Evolutionary conservation across 306 rosid species (phyloP).

Genomic region (Rosa multiflora): DNA sequence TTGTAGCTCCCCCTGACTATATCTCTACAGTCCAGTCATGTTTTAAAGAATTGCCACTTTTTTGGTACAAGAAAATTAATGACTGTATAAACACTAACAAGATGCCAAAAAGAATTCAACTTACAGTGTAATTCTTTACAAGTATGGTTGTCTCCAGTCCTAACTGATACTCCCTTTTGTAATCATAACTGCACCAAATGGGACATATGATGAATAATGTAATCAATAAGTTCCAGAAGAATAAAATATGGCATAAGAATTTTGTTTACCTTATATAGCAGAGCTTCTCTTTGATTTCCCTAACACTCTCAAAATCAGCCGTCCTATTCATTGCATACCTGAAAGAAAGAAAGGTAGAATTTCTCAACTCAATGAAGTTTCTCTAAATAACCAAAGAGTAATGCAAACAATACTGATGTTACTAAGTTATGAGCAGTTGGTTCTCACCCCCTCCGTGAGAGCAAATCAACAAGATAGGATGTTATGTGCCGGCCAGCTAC

Average conservation of each 20-base stretch:
- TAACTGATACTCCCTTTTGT: slow-evolving; percentile 97
- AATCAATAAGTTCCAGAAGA: slow-evolving; percentile 19
- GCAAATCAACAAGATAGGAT: slow-evolving; percentile 94
- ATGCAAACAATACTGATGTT: slow-evolving; percentile 20
- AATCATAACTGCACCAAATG: slow-evolving; percentile 74
- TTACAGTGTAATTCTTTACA: slow-evolving; percentile 89
- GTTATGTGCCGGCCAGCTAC: slow-evolving; percentile 99
- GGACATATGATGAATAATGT: slow-evolving; percentile 23
- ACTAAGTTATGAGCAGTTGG: slow-evolving; percentile 21
- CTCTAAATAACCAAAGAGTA: slow-evolving; percentile 13
- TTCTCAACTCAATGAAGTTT: slow-evolving; percentile 26
- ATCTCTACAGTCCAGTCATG: slow-evolving; percentile 23
- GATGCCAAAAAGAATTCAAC: slow-evolving; percentile 32
- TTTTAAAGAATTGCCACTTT: slow-evolving; percentile 16
- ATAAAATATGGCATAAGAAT: slow-evolving; percentile 18
- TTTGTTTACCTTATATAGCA: slow-evolving; percentile 81
- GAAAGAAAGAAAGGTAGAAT: slow-evolving; percentile 32
- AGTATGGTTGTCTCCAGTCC: slow-evolving; percentile 99
- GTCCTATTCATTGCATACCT: slow-evolving; percentile 93
- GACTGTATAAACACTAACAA: slow-evolving; percentile 18
- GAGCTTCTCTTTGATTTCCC: slow-evolving; percentile 97
- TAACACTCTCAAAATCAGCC: slow-evolving; percentile 96
- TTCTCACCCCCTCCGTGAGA: slow-evolving; percentile 96
- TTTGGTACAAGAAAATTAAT: neutral
- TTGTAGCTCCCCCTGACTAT: neutral